These are phyloP conservation scores for Claviceps lovelessii DNA, from an alignment of 2,329 filamentous ascomycete genomes.

Conservation along the genomic window DNA sequence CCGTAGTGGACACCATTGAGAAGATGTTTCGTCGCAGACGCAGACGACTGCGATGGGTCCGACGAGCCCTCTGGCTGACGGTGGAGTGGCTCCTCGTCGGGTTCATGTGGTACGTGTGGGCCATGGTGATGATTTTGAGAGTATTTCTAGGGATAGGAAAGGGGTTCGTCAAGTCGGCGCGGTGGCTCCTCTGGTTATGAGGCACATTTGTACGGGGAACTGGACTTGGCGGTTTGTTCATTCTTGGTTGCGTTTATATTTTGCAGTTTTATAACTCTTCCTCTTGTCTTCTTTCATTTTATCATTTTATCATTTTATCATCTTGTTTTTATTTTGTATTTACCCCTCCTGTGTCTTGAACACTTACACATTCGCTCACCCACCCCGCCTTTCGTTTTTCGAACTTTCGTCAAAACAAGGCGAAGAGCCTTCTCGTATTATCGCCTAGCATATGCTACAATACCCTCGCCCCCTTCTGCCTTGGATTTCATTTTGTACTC, in stretches of 20 bases:
- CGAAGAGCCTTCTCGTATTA: background rate
- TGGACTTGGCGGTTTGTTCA: background rate
- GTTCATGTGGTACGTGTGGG: constrained; percentile 90
- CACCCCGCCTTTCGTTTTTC: background rate
- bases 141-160: constrained; percentile 48
- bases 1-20: constrained; percentile 64
- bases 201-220: background rate
- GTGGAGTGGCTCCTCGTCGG: constrained; percentile 82
- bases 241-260: too few relatives aligned
- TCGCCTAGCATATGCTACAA: background rate
- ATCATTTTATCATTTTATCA: too few relatives aligned
- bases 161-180: constrained; percentile 43
- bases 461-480: background rate
- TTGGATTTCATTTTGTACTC: background rate
- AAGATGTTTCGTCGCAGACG: constrained; percentile 58
- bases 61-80: constrained; percentile 62
- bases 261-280: too few relatives aligned
- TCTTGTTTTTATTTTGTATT: too few relatives aligned
- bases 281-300: background rate
- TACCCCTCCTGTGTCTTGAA: background rate
- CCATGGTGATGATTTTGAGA: constrained; percentile 65
- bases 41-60: constrained; percentile 55
- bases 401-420: background rate
- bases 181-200: constrained; percentile 74
- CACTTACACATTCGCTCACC: background rate